Base-by-base conservation (phyloP, 768 basidiomycete genomes). In the Pleurotus ostreatus region DNA sequence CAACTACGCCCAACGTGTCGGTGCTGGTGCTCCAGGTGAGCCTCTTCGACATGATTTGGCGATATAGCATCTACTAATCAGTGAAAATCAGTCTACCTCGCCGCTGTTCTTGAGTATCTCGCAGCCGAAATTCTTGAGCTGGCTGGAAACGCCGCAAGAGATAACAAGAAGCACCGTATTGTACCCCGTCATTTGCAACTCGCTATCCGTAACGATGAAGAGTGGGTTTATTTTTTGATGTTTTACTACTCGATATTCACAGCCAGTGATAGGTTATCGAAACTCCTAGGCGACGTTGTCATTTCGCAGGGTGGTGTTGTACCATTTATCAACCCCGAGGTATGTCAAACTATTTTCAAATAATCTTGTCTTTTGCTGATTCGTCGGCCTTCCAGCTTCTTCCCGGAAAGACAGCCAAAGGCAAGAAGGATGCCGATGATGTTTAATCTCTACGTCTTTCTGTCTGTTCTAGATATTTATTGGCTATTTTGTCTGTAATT, bases 281-380 rank as follows among this genome's bases (percentile, higher is more conserved):
- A 83, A 68, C 85, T 92, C 55, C 83, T 92, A 55, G 89, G 89
- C 25, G 78, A 84, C 58, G 90, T 92, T 60, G 85, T 88, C 65
- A 92, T 92, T 74, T 89, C 86, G 22, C 89, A 92, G 62, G 89
- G 90, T 70, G 89, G 90, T 79, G 88, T 89, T 48, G 83, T 88
- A 16, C 89, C 89, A 16, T 77, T 81, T 68, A 89, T 89, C 70
- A 81, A 84, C 56, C 74, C 74, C 9, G 68, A 60, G 52, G 60
- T 73, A 25, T n/a, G 67, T 65, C 30, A 55, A 22, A 46, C 44
- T 5, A 23, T 57, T 23, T 41, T 8, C 41, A 15, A 44, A 44
- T n/a, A 44, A 44, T 9, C 23, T 26, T 20, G 40, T 9, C 34
- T 5, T 1, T 23, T 26, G 37, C 49, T 52, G 43, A 49, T 13